phyloP scores from a whole-genome alignment of 164 flowering plant species.

The Magnolia officinalis region DNA sequence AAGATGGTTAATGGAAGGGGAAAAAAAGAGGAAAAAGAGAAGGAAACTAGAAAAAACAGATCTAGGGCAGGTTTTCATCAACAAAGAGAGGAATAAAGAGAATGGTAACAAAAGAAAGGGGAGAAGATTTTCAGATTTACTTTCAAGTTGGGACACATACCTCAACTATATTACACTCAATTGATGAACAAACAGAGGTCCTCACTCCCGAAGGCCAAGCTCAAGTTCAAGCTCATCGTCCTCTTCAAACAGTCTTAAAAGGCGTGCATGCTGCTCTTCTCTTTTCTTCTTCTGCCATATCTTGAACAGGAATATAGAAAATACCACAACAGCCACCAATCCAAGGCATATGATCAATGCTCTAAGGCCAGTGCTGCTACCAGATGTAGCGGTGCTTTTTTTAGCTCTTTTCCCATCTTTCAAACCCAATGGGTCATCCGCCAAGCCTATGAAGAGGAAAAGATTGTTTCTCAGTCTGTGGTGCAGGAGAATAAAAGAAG shows the following conservation, averaged over 20 bases:
- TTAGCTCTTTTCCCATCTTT: conserved; percentile 28
- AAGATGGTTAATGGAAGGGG: no score
- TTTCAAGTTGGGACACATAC: conserved; percentile 7
- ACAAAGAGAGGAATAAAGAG: neutral
- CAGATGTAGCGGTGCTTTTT: conserved; percentile 23
- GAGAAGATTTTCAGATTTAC: neutral
- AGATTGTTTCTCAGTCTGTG: neutral
- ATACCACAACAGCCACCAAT: conserved; percentile 33
- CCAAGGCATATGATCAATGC: conserved; percentile 43
- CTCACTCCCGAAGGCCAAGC: conserved; percentile 80
- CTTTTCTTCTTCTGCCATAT: conserved; percentile 81
- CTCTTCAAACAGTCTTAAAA: conserved; percentile 81
- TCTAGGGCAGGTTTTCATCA: no score
- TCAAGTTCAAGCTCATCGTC: conserved; percentile 93
- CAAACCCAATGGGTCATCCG: conserved; percentile 42
- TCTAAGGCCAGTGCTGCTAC: conserved; percentile 34
- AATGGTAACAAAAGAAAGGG: neutral
- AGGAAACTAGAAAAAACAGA: no score
- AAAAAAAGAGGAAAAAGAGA: no score
- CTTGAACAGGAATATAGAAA: conserved; percentile 58
- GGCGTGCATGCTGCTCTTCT: conserved; percentile 87
- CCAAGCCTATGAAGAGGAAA: conserved; percentile 33
- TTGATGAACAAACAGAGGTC: conserved; percentile 1
- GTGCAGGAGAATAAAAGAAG: neutral
- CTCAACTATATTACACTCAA: conserved; percentile 21